These are phyloP conservation scores for Ciborinia camelliae DNA, from an alignment of 2,329 filamentous ascomycete species.

Conservation along the genomic window DNA sequence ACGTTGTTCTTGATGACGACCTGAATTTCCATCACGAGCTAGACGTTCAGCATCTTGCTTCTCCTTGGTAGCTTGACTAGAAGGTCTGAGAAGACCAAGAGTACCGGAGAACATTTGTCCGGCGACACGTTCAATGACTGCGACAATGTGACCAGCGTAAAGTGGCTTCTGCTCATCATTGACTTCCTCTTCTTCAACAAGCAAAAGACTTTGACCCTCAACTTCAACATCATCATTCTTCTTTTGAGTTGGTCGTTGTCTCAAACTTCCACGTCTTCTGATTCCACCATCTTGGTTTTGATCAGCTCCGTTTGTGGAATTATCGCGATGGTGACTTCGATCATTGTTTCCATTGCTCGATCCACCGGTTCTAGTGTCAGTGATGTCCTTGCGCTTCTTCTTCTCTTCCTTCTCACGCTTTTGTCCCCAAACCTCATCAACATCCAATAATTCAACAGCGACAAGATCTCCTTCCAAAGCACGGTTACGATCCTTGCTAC, in stretches of 20 bases:
- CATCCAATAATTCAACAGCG: conserved; percentile 91
- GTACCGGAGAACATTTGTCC: conserved; percentile 99
- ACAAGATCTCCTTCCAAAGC: conserved; percentile 95
- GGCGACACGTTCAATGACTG: conserved; percentile 92
- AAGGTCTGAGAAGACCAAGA: conserved; percentile 87
- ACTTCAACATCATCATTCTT: conserved; percentile 99
- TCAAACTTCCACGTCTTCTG: conserved; percentile 87
- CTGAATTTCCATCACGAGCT: conserved; percentile 74
- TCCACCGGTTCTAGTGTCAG: conserved; percentile 77
- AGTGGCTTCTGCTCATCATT: conserved; percentile 97
- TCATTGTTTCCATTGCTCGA: conserved; percentile 70
- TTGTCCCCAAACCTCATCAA: conserved; percentile 97
- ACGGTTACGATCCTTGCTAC: conserved; percentile 97
- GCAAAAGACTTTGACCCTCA: conserved; percentile 90
- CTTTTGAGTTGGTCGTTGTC: conserved; percentile 96
- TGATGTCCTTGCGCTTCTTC: conserved; percentile 99
- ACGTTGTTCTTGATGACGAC: conserved; percentile 72
- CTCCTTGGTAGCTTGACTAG: conserved; percentile 98
- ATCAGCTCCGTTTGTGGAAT: conserved; percentile 61
- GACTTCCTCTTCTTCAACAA: conserved; percentile 98
- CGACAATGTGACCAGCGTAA: conserved; percentile 95
- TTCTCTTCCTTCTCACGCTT: conserved; percentile 99
- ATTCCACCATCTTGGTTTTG: conserved; percentile 66
- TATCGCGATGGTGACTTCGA: conserved; percentile 47
- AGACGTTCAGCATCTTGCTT: conserved; percentile 97